Evolutionary conservation across 352 stramenopile species (phyloP).

Genomic region (Globisporangium polare): DNA sequence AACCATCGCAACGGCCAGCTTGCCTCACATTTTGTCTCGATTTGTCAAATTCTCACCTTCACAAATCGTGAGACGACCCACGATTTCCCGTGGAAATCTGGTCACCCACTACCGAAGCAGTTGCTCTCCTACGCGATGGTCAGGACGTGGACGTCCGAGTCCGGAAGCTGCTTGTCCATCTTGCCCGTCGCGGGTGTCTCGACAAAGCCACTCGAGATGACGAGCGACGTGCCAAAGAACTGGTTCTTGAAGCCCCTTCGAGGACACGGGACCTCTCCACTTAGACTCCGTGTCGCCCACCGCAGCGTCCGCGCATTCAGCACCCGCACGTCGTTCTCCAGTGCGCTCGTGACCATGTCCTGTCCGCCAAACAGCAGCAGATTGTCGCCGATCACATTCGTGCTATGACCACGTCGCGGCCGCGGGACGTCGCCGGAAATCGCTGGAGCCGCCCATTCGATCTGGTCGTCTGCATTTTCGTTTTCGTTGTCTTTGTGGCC

Average conservation of each 20-base stretch:
- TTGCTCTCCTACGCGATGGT: slow-evolving; percentile 10
- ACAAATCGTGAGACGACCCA: too few species aligned
- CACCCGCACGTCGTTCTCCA: slow-evolving; percentile 50
- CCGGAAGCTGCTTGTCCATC: slow-evolving; percentile 49
- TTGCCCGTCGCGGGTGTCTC: slow-evolving; percentile 28
- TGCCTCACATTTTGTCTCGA: too few species aligned
- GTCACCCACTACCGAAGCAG: too few species aligned
- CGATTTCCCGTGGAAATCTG: too few species aligned
- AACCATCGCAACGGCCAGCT: too few species aligned
- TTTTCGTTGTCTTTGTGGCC: background rate
- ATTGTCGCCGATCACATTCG: slow-evolving; percentile 45
- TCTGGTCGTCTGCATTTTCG: slow-evolving; percentile 12
- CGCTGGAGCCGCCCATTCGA: slow-evolving; percentile 35
- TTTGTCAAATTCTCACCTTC: too few species aligned
- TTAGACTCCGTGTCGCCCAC: slow-evolving; percentile 33
- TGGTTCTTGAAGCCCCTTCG: slow-evolving; percentile 76
- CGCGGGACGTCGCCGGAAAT: slow-evolving; percentile 36
- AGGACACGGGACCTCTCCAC: slow-evolving; percentile 39
- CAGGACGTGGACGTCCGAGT: slow-evolving; percentile 58
- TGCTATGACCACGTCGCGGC: slow-evolving; percentile 56
- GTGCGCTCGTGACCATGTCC: slow-evolving; percentile 33
- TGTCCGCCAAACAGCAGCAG: slow-evolving; percentile 68
- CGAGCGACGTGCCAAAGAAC: slow-evolving; percentile 69
- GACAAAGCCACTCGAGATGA: slow-evolving; percentile 75
- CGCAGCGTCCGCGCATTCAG: slow-evolving; percentile 27